Percentiles rank a stretch among this genome's conserved stretches.
Evolutionary conservation across 2,329 filamentous ascomycete species (phyloP).

Genomic region (Pseudopyricularia cyperi): DNA sequence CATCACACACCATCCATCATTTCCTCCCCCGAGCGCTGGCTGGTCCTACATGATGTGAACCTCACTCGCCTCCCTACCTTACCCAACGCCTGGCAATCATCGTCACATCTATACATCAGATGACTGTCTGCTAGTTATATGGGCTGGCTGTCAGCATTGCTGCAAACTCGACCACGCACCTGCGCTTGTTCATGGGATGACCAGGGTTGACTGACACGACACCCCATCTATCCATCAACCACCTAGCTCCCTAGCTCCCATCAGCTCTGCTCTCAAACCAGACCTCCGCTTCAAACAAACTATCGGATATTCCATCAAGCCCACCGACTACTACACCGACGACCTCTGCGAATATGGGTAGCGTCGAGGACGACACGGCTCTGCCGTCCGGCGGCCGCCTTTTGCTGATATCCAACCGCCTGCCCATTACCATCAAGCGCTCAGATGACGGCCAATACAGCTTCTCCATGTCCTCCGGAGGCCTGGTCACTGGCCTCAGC

Average conservation of each 20-base stretch:
- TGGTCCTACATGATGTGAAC: neutral
- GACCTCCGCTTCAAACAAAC: neutral
- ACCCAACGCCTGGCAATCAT: neutral
- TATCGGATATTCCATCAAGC: neutral
- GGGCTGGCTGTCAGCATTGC: neutral
- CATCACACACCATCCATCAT: too few relatives aligned
- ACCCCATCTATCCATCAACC: too few relatives aligned
- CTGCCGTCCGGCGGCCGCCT: conserved; percentile 34
- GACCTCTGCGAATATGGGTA: conserved; percentile 18
- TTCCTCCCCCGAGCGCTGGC: too few relatives aligned
- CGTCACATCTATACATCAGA: neutral
- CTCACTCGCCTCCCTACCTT: neutral
- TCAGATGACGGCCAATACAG: conserved; percentile 82
- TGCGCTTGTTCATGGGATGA: too few relatives aligned
- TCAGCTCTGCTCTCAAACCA: neutral
- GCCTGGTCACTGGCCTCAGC: conserved; percentile 84
- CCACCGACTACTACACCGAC: neutral
- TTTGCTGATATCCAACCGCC: conserved; percentile 82
- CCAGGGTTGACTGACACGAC: too few relatives aligned
- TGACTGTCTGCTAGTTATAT: neutral
- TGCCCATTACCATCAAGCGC: conserved; percentile 94
- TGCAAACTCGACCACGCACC: neutral
- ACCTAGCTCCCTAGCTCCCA: neutral
- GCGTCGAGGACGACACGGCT: conserved; percentile 19
- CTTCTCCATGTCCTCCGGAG: conserved; percentile 94